Evolutionary conservation across 805 yeast species (phyloP), one percentile per base, ranked within the genome.

Genomic region (Kurtzmaniella fragi): DNA sequence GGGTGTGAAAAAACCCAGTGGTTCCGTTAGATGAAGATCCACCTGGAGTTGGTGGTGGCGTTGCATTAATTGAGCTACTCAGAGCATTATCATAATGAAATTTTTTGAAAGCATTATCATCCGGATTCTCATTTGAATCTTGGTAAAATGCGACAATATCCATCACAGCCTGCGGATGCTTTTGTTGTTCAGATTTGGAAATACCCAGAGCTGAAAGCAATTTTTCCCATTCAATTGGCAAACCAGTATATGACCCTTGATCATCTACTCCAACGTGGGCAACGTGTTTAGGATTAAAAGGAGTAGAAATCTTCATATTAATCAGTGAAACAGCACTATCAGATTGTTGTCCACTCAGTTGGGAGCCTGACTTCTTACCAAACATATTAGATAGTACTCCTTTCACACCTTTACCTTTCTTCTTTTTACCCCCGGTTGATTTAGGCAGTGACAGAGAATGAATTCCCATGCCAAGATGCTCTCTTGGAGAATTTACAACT

Each of bases 261-360:
- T 75, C 77, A 59, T 91, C 96, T 36, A 86, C 82, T 17, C 95
- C 96, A 8, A 93, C 98, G 54, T 93, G 98, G 13, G 93, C 88
- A 28, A 88, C 83, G 54, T 90, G 96, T 54, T 86, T 82, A 13
- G 93, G 84, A 53, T 87, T 88, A 59, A 83, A 88, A 0, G 99
- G 99, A 0, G 88, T 82, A n/a, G 95, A 85, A 37, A 91, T 93
- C 48, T 79, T 79, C 67, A 66, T 65, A 50, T 61, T 65, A 17
- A 62, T 42, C 8, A 33, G 23, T 16, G 38, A 39, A 13, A 45
- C 37, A n/a, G 34, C 28, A 13, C 39, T 55, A 41, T 32, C 40
- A 17, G 36, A 46, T 28, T 43, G 31, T 30, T 51, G 39, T 5
- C 44, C 40, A 12, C 43, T 36, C 5, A 37, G 25, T 7, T 47